Conservation (phyloP, 768 basidiomycete species). For the Termitomyces sp. region DNA sequence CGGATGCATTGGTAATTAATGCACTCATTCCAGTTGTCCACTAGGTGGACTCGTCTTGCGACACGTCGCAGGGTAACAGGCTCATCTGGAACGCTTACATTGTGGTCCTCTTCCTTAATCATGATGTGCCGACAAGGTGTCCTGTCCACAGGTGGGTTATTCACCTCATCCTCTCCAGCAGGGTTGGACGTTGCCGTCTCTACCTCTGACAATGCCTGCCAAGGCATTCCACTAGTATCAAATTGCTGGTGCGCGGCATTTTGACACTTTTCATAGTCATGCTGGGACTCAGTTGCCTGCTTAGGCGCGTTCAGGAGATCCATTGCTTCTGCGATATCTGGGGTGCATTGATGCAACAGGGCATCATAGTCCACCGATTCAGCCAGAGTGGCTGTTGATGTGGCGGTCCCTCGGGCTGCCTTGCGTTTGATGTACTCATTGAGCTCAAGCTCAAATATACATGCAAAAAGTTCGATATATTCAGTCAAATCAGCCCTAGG, state of each 20-base stretch:
- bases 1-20: too few species aligned
- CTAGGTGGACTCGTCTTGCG: too few species aligned
- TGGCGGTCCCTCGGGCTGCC: neutral
- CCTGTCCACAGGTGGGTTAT: too few species aligned
- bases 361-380: neutral
- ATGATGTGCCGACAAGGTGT: neutral
- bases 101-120: neutral
- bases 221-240: neutral
- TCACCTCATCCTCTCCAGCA: too few species aligned
- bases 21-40: too few species aligned
- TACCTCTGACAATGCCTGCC: too few species aligned
- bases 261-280: neutral
- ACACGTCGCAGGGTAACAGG: too few species aligned
- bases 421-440: neutral
- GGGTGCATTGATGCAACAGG: neutral
- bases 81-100: neutral
- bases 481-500: too few species aligned
- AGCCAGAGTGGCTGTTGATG: neutral
- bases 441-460: too few species aligned
- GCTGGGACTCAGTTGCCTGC: too few species aligned
- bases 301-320: neutral
- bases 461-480: too few species aligned
- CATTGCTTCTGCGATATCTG: neutral
- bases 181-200: neutral
- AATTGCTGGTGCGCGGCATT: neutral